phyloP scores from a whole-genome alignment of 2,329 filamentous ascomycete genomes.

The Curvularia sp. region DNA sequence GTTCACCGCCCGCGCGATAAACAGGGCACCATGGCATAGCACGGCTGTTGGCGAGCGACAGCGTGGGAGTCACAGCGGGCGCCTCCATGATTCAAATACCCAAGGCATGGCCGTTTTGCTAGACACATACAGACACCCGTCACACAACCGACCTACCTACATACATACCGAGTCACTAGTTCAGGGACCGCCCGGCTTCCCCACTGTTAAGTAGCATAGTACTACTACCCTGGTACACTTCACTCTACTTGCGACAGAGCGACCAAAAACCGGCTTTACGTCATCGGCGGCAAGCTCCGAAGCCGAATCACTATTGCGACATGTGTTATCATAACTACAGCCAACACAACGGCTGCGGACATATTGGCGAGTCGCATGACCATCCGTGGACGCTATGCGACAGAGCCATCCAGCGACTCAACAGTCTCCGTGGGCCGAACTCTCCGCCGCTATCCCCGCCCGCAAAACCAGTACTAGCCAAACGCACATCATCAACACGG shows the following conservation, averaged over 20 bases:
- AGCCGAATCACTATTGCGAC: background rate
- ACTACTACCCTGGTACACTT: slow-evolving; percentile 4
- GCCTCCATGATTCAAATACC: slow-evolving; percentile 1
- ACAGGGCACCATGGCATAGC: slow-evolving; percentile 16
- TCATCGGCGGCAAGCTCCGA: slow-evolving; percentile 10
- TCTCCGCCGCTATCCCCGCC: slow-evolving; percentile 37
- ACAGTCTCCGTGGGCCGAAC: slow-evolving; percentile 35
- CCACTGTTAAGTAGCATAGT: slow-evolving; percentile 3
- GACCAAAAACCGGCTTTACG: slow-evolving; percentile 6
- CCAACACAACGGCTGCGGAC: slow-evolving; percentile 46
- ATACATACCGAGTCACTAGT: slow-evolving; percentile 4
- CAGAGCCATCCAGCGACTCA: slow-evolving; percentile 31
- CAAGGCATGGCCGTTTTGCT: slow-evolving; percentile 11
- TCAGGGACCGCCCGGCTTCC: slow-evolving; percentile 3
- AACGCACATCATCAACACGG: slow-evolving; percentile 31
- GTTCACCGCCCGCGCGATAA: slow-evolving; percentile 23
- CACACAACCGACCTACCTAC: background rate
- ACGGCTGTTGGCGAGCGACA: slow-evolving; percentile 3
- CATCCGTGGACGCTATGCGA: slow-evolving; percentile 41
- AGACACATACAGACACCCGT: slow-evolving; percentile 2
- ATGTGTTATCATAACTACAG: slow-evolving; percentile 48
- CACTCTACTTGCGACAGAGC: slow-evolving; percentile 4
- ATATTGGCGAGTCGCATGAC: slow-evolving; percentile 37
- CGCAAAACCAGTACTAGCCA: slow-evolving; percentile 19
- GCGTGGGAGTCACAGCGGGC: slow-evolving; percentile 4